Base-by-base conservation (phyloP, 495 filamentous ascomycete genomes). In the Aspergillus sclerotioniger region DNA sequence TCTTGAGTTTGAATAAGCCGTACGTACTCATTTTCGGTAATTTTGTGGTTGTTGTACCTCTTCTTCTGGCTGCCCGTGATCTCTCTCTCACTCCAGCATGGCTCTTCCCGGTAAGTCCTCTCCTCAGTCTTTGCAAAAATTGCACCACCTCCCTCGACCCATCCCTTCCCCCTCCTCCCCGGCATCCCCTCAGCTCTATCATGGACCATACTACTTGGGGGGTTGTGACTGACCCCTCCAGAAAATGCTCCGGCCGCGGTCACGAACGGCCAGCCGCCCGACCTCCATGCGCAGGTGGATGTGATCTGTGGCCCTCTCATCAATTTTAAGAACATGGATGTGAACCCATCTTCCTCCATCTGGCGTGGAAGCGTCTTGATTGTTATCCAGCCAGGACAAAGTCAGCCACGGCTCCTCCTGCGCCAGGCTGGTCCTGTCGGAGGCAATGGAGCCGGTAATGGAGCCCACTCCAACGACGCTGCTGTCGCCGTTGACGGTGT, bases 321-420 rank as follows among this genome's bases (percentile, higher is more conserved):
- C 63, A 96, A 96, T 71, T 90, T 93, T 69, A 83, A 86, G 60
- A 85, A 87, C 66, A 94, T 92, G 89, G 86, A 87, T 71, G 80
- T 82, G 43, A 76, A 74, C 51, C 64, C 68, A n/a, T 61, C 71
- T 10, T 66, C 69, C 9, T 73, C 82, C 8, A 67, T 72, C 25
- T 96, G 91, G 92, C 79, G 88, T 64, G 91, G 92, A 29, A 94
- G 89, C 67, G 88, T 96, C 13, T 73, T 96, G 66, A 76, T 96
- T 51, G 90, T 96, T 39, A 88, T 84, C 35, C 84, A 80, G 44
- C 87, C 89, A 0, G 85, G 86, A 12, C 77, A 78, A 61, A 71
- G 65, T 13, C 71, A 78, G 49, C 83, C 82, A 20, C 71, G 74
- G 52, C 68, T 87, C 31, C 69, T 68, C 33, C 60, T 87, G 62